Base-by-base conservation (phyloP, 176 grass and related monocot species). In the Alloteropsis semialata region DNA sequence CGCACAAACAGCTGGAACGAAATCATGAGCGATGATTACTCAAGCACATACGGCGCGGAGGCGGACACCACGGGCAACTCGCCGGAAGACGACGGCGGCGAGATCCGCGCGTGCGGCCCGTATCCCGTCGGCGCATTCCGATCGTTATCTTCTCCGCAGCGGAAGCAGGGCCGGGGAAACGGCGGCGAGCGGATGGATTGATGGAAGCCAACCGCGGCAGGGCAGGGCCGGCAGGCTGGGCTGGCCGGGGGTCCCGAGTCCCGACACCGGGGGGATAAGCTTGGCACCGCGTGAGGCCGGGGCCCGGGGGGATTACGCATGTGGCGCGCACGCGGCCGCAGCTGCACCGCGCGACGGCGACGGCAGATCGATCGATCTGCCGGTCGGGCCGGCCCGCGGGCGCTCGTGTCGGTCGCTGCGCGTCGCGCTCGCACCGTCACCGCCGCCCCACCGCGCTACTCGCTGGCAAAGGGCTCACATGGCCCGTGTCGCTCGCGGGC, bases 401-500 rank as follows among this genome's bases (percentile, higher is more conserved):
- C 27, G 21, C 30, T 77, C 63, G 69, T 77, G 82, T 76, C 63
- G 34, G 82, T 70, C 54, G 70, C 70, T 22, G 41, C 42, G 30
- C 69, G 70, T 71, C 82, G 58, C 77, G 61, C 69, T 80, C 50
- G 7, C 42, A 45, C 65, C 37, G 8, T 48, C 32, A n/a, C n/a
- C n/a, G 10, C 78, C 69, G 2, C 46, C 6, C 21, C 74, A 19
- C 13, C 60, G 37, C 49, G 11, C 8, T 36, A 8, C 12, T 17
- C 14, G 32, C 44, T 4, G 38, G 58, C 25, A 21, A 44, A 51
- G 77, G 42, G 54, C 45, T 48, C 66, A 72, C 80, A 42, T 78
- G 55, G 24, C 54, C n/a, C 7, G 80, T 72, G 80, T 53, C 68
- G 33, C 16, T 15, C 24, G 13, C 12, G 50, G n/a, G n/a, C n/a